These are phyloP conservation scores for Striga hermonthica DNA, from an alignment of 305 asterid genomes.

Conservation along the genomic window DNA sequence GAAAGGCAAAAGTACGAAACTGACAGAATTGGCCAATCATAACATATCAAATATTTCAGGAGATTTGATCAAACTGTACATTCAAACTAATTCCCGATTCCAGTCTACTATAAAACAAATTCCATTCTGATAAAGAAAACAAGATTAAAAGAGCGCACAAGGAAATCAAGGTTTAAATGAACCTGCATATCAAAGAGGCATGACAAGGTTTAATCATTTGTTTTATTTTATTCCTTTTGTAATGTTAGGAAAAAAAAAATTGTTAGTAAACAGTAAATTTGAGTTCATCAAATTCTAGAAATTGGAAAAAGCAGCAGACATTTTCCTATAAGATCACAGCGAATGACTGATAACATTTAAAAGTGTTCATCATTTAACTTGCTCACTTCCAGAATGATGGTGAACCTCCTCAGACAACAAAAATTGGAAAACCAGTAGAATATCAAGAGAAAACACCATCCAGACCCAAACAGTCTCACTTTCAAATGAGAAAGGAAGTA, in stretches of 20 bases:
- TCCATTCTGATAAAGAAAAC: neutral
- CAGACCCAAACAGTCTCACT: slow-evolving; percentile 18
- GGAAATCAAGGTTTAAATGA: neutral
- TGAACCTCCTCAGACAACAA: neutral
- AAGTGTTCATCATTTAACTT: neutral
- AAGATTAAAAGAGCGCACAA: neutral
- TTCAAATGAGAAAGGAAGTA: slow-evolving; percentile 10
- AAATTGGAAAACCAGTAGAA: neutral
- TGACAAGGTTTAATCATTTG: neutral
- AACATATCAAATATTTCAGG: slow-evolving; percentile 12
- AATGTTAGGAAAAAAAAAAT: neutral
- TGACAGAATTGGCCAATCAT: slow-evolving; percentile 2
- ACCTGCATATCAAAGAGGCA: neutral
- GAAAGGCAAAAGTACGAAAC: slow-evolving; percentile 3
- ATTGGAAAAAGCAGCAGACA: slow-evolving; percentile 9
- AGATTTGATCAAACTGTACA: neutral
- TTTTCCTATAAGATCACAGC: slow-evolving; percentile 4
- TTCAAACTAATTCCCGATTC: neutral
- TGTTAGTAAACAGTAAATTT: neutral
- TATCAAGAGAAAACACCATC: neutral
- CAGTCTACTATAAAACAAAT: neutral
- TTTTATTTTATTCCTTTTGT: neutral
- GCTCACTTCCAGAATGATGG: neutral
- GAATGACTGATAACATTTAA: neutral
- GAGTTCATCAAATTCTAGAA: neutral